A percentile compares a stretch with the other conserved stretches of the same genome.
phyloP scores from a whole-genome alignment of 2,329 filamentous ascomycete species.

The Claviceps spartinae region DNA sequence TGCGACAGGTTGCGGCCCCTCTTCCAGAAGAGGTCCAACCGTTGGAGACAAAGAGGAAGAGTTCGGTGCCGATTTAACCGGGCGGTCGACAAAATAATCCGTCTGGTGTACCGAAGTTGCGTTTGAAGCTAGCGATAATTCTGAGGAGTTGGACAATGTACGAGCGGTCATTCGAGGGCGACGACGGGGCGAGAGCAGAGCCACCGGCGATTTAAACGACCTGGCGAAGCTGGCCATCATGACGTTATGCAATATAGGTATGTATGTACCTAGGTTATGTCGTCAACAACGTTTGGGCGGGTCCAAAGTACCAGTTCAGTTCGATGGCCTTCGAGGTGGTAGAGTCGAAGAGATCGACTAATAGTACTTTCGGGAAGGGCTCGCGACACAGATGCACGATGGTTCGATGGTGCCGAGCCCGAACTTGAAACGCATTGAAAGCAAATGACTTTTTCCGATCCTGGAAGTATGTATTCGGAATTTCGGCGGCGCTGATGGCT shows the following conservation, averaged over 20 bases:
- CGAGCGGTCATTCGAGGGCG: conserved; percentile 30
- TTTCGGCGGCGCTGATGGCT: too few species aligned
- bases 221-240: conserved; percentile 36
- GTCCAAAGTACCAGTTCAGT: neutral
- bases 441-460: too few species aligned
- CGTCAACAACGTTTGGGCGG: neutral
- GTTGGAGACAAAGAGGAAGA: conserved; percentile 13
- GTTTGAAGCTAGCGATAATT: conserved; percentile 23
- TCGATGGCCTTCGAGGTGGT: neutral
- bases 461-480: too few species aligned
- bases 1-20: neutral
- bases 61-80: conserved; percentile 14
- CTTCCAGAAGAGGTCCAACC: conserved; percentile 3
- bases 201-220: conserved; percentile 33
- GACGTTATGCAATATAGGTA: neutral
- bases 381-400: neutral
- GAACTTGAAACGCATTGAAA: too few species aligned
- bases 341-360: neutral
- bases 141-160: conserved; percentile 33
- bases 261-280: too few species aligned
- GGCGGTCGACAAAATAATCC: conserved; percentile 18
- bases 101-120: conserved; percentile 10
- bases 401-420: neutral
- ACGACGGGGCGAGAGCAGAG: conserved; percentile 28
- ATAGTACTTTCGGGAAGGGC: neutral